Evolutionary conservation across 2,329 filamentous ascomycete genomes (phyloP).

Genomic region (Gaeumannomyces sp.): DNA sequence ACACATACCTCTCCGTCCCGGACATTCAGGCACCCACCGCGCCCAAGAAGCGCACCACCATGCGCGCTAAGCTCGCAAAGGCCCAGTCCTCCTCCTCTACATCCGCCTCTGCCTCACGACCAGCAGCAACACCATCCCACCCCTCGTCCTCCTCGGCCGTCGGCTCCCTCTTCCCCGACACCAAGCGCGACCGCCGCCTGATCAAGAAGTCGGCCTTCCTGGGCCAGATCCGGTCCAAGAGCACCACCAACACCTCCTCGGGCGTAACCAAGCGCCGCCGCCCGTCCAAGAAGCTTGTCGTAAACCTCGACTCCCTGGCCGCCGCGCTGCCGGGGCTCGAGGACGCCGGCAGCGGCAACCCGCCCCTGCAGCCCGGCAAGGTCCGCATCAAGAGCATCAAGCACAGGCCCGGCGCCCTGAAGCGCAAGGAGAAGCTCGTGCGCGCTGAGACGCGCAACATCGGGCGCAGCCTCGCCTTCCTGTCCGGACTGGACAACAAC

Average conservation of each 20-base stretch:
- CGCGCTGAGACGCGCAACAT: slow-evolving; percentile 78
- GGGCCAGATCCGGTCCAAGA: slow-evolving; percentile 62
- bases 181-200: slow-evolving; percentile 75
- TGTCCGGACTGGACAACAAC: slow-evolving; percentile 29
- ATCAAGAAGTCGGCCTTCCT: slow-evolving; percentile 80
- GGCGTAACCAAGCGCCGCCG: slow-evolving; percentile 50
- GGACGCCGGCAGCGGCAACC: slow-evolving; percentile 33
- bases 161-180: slow-evolving; percentile 56
- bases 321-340: slow-evolving; percentile 69
- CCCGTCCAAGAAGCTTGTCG: slow-evolving; percentile 70
- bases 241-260: slow-evolving; percentile 24
- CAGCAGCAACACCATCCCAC: slow-evolving; percentile 37
- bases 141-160: slow-evolving; percentile 46
- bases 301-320: slow-evolving; percentile 68
- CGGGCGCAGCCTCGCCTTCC: slow-evolving; percentile 70
- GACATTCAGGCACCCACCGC: slow-evolving; percentile 20
- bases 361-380: slow-evolving; percentile 30
- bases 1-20: not conserved
- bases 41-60: slow-evolving; percentile 11
- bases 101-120: slow-evolving; percentile 46
- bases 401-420: slow-evolving; percentile 71
- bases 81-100: slow-evolving; percentile 41
- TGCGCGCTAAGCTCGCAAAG: slow-evolving; percentile 44
- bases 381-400: slow-evolving; percentile 69
- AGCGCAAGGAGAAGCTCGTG: slow-evolving; percentile 75